Evolutionary conservation across 2,329 filamentous ascomycete genomes (phyloP), one percentile per base, ranked within the genome.

Genomic region (Paecilomyces variotii): DNA sequence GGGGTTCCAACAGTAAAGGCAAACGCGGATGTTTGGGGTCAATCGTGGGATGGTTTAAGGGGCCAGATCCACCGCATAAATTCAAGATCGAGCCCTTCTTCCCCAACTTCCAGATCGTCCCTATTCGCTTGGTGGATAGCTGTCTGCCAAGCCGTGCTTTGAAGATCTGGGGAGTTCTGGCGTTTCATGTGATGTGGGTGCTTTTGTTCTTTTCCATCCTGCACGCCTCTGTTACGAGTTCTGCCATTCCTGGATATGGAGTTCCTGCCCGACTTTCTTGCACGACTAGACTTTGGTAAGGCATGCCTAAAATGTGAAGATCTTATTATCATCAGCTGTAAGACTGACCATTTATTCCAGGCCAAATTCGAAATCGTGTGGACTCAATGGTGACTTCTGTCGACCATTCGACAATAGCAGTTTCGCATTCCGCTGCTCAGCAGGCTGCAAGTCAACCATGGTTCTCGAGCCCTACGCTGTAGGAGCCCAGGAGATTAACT

Each of bases 381-480:
- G 82, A 2, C 62, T 85, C 2, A 79, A 85, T 66, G 83, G 82
- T 0, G 77, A 84, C 60, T 70, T 75, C 9, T 86, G 83, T 65
- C 79, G 80, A 19, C 83, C 83, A 0, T 85, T 85, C 64, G 75
- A 79, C 39, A 80, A 83, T 52, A 72, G 72, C 14, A 76, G 75
- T 0, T 78, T 85, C 62, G 76, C 82, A 0, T 86, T 86, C 62
- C 76, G 81, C 53, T 86, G 83, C 65, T 82, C 83, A 2, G 80
- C 83, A 5, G 80, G 82, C 55, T 86, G 83, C 67, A 77, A 77
- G 56, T 76, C 76, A 52, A 74, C 77, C 2, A 76, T 81, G 39
- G 65, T 84, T 1, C 70, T 82, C 1, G 80, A 83, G 57, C 81
- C 82, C 7, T 82, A 85, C 65, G 77, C 79, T 53, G 78, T 86